Base-by-base conservation (phyloP, 768 basidiomycete species). In the Pholiota conissans region DNA sequence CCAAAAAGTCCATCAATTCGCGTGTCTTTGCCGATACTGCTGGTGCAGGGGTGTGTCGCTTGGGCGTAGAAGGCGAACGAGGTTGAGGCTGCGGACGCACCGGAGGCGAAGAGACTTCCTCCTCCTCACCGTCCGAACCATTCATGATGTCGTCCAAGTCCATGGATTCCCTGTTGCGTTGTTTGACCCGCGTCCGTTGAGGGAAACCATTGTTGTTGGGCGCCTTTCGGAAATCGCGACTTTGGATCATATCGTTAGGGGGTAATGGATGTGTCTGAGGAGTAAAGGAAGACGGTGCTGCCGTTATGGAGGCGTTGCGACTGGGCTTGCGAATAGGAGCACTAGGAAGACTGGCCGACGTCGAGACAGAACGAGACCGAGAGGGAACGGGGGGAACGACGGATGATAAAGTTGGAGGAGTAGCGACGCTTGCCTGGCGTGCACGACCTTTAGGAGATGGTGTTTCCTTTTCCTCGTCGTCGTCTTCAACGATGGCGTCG, bases 61-160 rank as follows among this genome's bases (percentile, higher is more conserved):
- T 61, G 28, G 64, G 57, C 55, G 62, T 61, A 64, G 62, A 29
- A 58, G 61, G 68, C 62, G 61, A 52, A 22, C 59, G 62, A 24
- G 65, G 57, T 8, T 66, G 62, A 24, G 65, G 57, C 5, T 66
- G 63, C 53, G 65, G 66, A 37, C 51, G 39, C 37, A 61, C 60
- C 9, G 66, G 47, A 14, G 61, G 40, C 2, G 63, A 37, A 20
- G 69, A 58, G 28, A 57, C 45, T 20, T 57, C 60, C 16, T 65
- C 65, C 32, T 76, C 76, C 20, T 90, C 89, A 22, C 84, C 84
- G 60, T 88, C 90, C 6, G 84, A 88, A 22, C 79, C 84, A 37
- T 77, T 83, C 86, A 90, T 85, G 22, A 91, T 68, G 57, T 90
- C 89, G 65, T 93, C 90, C 60, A 91, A 65, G 68, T 91, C 86